Base-by-base conservation (phyloP, 2,329 filamentous ascomycete species). In the Truncatella angustata region DNA sequence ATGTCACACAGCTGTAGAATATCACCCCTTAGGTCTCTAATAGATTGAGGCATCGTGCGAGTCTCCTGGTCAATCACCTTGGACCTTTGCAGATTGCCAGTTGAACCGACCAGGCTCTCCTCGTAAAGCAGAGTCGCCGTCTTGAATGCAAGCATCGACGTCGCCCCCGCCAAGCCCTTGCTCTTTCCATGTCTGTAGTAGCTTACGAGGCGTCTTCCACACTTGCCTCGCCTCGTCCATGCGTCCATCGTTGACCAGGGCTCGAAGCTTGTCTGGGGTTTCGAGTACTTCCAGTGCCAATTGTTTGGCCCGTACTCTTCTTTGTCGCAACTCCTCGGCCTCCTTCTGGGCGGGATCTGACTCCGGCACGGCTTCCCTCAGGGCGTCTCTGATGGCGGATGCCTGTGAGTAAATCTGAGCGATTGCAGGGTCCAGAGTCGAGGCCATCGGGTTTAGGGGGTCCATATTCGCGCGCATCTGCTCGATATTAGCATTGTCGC, bases 401-500 rank as follows among this genome's bases (percentile, higher is more conserved):
- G 81, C 81, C 61, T 82, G 77, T 30, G 78, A 78, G 60, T 89
- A 90, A 59, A 93, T 91, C 56, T 89, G 85, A 2, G 82, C 80
- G 46, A 93, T 88, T 34, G 88, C 88, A 3, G 85, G 84, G 58
- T 87, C 84, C 28, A 92, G 77, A 0, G 86, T 90, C 42, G 84
- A 85, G 2, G 86, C 87, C 69, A 88, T 85, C 1, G 88, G 87
- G 54, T 87, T 87, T 43, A 91, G 67, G 3, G 87, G 88, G 61
- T 91, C 88, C 88, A 93, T 92, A 58, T 86, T 90, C 28, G 82
- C 79, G 53, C 89, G 79, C 89, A 94, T 92, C 76, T 85, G 55
- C 12, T 7, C 28, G 23, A 54, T 16, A 32, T 56, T 55, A 44
- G 56, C 51, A 18, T 12, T 40, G 12, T 28, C 20, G 14, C 14